These are phyloP conservation scores for Pseudocercospora macadamiae DNA, from an alignment of 2,329 filamentous ascomycete species.

Conservation along the genomic window DNA sequence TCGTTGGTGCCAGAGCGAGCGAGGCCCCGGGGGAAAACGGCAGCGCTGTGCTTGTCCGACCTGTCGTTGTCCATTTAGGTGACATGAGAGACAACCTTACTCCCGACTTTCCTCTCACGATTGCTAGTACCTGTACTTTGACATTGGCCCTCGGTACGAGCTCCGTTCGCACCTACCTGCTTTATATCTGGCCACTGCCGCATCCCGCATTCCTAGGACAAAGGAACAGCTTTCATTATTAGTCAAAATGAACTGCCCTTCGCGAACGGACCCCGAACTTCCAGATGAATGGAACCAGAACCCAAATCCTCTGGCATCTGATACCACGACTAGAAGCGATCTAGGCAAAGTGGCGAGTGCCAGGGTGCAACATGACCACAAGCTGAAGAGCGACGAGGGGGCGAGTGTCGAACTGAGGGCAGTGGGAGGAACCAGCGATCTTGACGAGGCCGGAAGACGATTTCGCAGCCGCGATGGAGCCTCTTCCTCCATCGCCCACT, in stretches of 20 bases:
- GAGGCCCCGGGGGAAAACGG: conserved; percentile 1
- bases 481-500: conserved; percentile 23
- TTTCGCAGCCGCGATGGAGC: conserved; percentile 22
- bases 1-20: not conserved
- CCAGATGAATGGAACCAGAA: conserved; percentile 64
- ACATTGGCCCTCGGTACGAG: conserved; percentile 2
- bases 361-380: conserved; percentile 53
- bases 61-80: conserved; percentile 6
- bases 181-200: not conserved
- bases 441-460: conserved; percentile 14
- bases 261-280: conserved; percentile 59
- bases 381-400: conserved; percentile 39
- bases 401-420: conserved; percentile 28
- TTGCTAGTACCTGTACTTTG: not conserved
- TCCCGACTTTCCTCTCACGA: not conserved
- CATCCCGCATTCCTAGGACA: not conserved
- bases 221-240: not conserved
- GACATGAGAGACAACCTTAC: conserved; percentile 12
- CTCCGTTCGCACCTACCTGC: not conserved
- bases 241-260: conserved; percentile 67
- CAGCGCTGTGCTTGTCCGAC: too few species aligned
- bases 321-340: conserved; percentile 64
- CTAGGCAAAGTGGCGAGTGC: conserved; percentile 64
- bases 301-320: conserved; percentile 59
- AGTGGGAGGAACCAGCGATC: conserved; percentile 18